Conservation (phyloP, 2,329 filamentous ascomycete species). For the Neofusicoccum cordaticola region DNA sequence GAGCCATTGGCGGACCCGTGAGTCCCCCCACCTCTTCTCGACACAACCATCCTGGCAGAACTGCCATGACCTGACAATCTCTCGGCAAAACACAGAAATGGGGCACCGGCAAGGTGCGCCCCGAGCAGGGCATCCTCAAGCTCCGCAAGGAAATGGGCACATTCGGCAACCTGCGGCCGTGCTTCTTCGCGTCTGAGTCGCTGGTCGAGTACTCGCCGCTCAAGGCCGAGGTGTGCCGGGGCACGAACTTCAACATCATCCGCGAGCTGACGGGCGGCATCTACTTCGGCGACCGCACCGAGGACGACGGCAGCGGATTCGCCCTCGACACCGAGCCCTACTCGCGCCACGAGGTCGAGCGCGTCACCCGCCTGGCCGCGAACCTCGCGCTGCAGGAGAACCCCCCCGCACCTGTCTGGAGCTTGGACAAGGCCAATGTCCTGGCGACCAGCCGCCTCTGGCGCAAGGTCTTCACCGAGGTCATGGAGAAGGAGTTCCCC, state of each 20-base stretch:
- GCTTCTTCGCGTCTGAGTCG: slow-evolving; percentile 87
- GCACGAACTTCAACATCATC: slow-evolving; percentile 88
- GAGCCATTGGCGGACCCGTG: slow-evolving; percentile 89
- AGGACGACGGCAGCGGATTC: slow-evolving; percentile 70
- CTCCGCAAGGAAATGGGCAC: slow-evolving; percentile 92
- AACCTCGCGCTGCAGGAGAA: slow-evolving; percentile 74
- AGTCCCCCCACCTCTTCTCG: slow-evolving; percentile 22
- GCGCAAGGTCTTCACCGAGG: slow-evolving; percentile 80
- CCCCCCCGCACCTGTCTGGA: slow-evolving; percentile 77
- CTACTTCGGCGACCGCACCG: slow-evolving; percentile 89
- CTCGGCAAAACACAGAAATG: slow-evolving; percentile 60
- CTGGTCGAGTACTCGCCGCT: slow-evolving; percentile 83
- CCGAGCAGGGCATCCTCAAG: slow-evolving; percentile 85
- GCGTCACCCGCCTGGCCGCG: slow-evolving; percentile 77
- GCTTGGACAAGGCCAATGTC: slow-evolving; percentile 94
- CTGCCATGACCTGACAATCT: neutral
- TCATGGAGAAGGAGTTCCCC: slow-evolving; percentile 86
- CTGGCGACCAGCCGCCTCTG: slow-evolving; percentile 86
- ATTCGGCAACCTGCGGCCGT: slow-evolving; percentile 93
- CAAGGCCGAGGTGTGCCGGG: slow-evolving; percentile 79
- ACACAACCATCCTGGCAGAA: slow-evolving; percentile 17
- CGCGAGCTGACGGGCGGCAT: slow-evolving; percentile 90
- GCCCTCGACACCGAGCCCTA: slow-evolving; percentile 88
- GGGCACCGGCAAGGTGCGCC: slow-evolving; percentile 83
- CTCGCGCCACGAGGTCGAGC: slow-evolving; percentile 79